phyloP scores from a whole-genome alignment of 139 green algal species.

The Axilococcus clingmanii region DNA sequence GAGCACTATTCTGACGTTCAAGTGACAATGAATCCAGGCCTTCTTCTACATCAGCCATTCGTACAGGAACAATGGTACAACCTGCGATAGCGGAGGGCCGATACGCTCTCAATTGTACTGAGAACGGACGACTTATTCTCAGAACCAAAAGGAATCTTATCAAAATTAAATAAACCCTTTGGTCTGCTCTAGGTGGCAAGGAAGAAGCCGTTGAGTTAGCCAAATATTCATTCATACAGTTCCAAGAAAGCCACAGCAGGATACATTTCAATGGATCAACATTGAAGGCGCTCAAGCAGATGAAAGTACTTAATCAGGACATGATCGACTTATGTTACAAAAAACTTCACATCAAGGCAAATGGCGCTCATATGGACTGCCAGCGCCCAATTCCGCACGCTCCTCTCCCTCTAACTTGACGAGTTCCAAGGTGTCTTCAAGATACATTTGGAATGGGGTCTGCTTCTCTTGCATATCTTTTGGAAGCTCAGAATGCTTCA shows the following conservation, averaged over 20 bases:
- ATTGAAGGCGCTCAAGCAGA: neutral
- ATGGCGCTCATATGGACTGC: conserved; percentile 58
- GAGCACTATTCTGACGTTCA: too few species aligned
- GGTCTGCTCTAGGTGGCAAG: neutral
- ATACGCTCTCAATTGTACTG: too few species aligned
- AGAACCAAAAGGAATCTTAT: too few species aligned
- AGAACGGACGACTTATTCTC: too few species aligned
- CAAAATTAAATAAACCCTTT: neutral
- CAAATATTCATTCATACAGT: conserved; percentile 1
- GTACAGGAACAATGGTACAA: too few species aligned
- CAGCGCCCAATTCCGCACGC: conserved; percentile 31
- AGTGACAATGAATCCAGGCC: too few species aligned
- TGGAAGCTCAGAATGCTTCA: conserved; percentile 83
- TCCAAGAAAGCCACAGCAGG: neutral
- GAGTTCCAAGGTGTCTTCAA: conserved; percentile 41
- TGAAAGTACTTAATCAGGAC: neutral
- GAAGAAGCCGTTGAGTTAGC: neutral
- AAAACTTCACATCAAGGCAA: conserved; percentile 41
- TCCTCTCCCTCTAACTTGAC: conserved; percentile 47
- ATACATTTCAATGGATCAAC: neutral
- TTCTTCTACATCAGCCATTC: too few species aligned
- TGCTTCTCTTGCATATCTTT: conserved; percentile 82
- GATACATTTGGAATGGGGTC: conserved; percentile 81
- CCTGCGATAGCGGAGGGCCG: too few species aligned
- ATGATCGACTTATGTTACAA: neutral